Base-by-base conservation (phyloP, 2,329 filamentous ascomycete genomes). In the Teratosphaeria zuluensis region DNA sequence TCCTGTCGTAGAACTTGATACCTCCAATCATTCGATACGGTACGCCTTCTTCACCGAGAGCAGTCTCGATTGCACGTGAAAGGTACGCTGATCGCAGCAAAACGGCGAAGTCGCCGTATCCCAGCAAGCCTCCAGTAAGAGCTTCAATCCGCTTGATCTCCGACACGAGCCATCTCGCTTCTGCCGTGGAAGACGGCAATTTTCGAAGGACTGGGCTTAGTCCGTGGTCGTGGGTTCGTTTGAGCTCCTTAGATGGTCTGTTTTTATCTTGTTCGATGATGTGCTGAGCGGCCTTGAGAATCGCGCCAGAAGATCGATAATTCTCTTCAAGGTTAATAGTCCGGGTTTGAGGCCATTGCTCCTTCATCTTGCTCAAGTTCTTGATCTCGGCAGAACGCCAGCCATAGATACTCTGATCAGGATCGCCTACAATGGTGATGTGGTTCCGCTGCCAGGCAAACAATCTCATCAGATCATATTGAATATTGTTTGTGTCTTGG, bases 401-500 rank as follows among this genome's bases (percentile, higher is more conserved):
- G 21, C 92, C 90, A 71, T 97, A 99, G 59, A 99, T 99, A 71
- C 92, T 96, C 73, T 99, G 92, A 71, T 99, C 94, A 0, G 94
- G 92, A 70, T 99, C 92, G 35, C 92, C 94, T 4, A 99, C 94
- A 60, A 96, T 89, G 0, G 92, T 97, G 65, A 97, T 92, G n/a
- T 85, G 82, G 58, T 84, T 82, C 51, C 81, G 80, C 24, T 79
- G 76, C 61, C 90, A 84, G 1, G 92, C 90, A 67, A 99, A 86
- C 0, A 96, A 80, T 62, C 83, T 87, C 91, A 96, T 96, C 51
- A 99, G 77, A 65, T 96, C 90, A 68, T 95, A 97, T 72, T 99
- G 92, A 4, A 96, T 86, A 21, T 90, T 83, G 70, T 97, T 99
- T 7, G 92, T 97, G 74, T 99, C 92, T 74, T 99, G 92, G 63